A percentile compares a stretch with the other conserved stretches of the same genome.
phyloP scores from a whole-genome alignment of 208 protist genomes.

The Trypanosoma congolense region DNA sequence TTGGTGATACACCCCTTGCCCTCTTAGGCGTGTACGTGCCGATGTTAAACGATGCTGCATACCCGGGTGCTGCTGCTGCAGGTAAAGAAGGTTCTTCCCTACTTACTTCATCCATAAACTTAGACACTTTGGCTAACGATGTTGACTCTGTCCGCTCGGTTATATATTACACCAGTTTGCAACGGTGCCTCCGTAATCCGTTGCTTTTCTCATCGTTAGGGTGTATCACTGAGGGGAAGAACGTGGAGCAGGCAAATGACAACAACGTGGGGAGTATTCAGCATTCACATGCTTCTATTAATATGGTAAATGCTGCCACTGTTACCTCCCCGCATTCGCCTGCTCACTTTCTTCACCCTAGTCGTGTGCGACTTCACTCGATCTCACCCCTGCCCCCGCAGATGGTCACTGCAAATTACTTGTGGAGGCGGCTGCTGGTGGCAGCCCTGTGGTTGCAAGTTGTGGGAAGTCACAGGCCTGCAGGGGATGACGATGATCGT shows the following conservation, averaged over 20 bases:
- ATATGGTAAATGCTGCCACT: no score
- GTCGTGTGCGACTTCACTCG: slow-evolving; percentile 19
- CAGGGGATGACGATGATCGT: slow-evolving; percentile 13
- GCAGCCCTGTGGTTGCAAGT: slow-evolving; percentile 51
- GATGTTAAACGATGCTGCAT: not conserved
- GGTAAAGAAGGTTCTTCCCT: not conserved
- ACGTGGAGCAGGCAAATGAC: no score
- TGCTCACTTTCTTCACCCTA: slow-evolving; percentile 25
- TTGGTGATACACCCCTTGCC: no score
- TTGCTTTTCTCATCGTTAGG: slow-evolving; percentile 21
- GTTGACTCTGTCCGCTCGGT: slow-evolving; percentile 6
- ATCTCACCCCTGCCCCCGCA: slow-evolving; percentile 41
- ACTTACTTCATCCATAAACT: slow-evolving; percentile 13
- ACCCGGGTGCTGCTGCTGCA: no score
- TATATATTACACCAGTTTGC: slow-evolving; percentile 21
- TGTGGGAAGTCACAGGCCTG: slow-evolving; percentile 2
- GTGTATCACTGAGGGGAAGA: slow-evolving; percentile 13
- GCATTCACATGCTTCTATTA: no score
- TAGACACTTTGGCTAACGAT: slow-evolving; percentile 13
- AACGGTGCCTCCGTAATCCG: slow-evolving; percentile 26
- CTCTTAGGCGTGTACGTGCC: not conserved
- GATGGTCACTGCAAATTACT: slow-evolving; percentile 37
- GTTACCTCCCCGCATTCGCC: no score
- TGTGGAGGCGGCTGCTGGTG: slow-evolving; percentile 64
- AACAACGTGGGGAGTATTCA: no score